phyloP scores from a whole-genome alignment of 2,329 filamentous ascomycete genomes.

The Ophiocordyceps camponoti-saundersi region DNA sequence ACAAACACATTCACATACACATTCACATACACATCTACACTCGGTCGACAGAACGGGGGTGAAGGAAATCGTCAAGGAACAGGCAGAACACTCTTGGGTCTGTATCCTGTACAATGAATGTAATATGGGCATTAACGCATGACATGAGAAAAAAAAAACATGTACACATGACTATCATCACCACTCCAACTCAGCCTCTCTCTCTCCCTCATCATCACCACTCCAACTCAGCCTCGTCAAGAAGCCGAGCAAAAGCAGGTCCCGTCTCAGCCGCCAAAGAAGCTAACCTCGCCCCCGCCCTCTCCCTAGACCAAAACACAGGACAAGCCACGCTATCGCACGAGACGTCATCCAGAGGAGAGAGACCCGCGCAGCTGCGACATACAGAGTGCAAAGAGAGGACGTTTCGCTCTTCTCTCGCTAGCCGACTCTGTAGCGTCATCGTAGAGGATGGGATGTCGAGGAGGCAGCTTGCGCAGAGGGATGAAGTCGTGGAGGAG shows the following conservation, averaged over 20 bases:
- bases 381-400: conserved; percentile 55
- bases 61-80: no score
- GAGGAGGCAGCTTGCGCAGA: conserved; percentile 42
- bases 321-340: conserved; percentile 90
- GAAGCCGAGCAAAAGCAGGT: conserved; percentile 16
- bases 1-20: no score
- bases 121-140: no score
- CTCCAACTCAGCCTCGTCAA: conserved; percentile 1
- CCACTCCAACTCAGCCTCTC: neutral
- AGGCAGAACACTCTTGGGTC: no score
- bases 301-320: conserved; percentile 68
- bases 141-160: no score
- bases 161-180: neutral
- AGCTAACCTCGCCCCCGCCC: conserved; percentile 33
- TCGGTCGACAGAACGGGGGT: no score
- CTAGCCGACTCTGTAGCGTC: conserved; percentile 43
- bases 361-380: conserved; percentile 58
- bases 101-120: no score
- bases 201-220: neutral
- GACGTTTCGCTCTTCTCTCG: conserved; percentile 44
- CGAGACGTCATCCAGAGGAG: conserved; percentile 57
- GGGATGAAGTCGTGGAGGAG: conserved; percentile 5
- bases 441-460: conserved; percentile 44
- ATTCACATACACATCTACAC: no score
- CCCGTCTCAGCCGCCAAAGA: conserved; percentile 17